Evolutionary conservation across 306 rosid genomes (phyloP).

Genomic region (Inga laurina): DNA sequence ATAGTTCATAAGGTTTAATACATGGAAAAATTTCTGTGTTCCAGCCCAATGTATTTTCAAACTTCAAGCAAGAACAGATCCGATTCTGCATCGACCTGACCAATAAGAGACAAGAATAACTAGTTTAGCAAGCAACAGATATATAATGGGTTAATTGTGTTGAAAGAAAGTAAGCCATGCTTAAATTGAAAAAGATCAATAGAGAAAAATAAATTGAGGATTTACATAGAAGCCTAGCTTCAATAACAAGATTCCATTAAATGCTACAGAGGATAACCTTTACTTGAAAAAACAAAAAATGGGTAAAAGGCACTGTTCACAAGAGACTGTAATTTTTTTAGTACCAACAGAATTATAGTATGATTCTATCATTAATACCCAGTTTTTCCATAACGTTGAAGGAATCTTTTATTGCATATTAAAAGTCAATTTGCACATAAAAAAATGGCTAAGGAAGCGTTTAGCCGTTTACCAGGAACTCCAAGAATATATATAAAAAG

Average conservation of each 20-base stretch:
- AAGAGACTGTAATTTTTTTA: constrained; percentile 8
- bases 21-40: constrained; percentile 35
- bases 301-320: not conserved
- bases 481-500: constrained; percentile 1
- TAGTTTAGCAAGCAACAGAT: constrained; percentile 24
- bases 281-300: not conserved
- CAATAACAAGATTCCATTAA: not conserved
- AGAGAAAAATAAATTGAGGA: not conserved
- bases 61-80: constrained; percentile 27
- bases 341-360: not conserved
- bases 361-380: constrained; percentile 2
- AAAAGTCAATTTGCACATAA: not conserved
- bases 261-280: not conserved
- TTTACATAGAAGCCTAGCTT: not conserved
- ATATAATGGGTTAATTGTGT: not conserved
- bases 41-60: constrained; percentile 11
- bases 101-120: constrained; percentile 28
- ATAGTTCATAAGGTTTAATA: constrained; percentile 41
- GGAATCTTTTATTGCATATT: constrained; percentile 23
- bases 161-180: not conserved
- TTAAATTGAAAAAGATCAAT: not conserved
- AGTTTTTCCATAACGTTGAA: constrained; percentile 19
- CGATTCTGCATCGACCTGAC: constrained; percentile 40
- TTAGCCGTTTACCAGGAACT: constrained; percentile 27
- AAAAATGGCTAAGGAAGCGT: constrained; percentile 9